These are phyloP conservation scores for Stephanodiscus triporus DNA, from an alignment of 108 stramenopile genomes.

Conservation along the genomic window DNA sequence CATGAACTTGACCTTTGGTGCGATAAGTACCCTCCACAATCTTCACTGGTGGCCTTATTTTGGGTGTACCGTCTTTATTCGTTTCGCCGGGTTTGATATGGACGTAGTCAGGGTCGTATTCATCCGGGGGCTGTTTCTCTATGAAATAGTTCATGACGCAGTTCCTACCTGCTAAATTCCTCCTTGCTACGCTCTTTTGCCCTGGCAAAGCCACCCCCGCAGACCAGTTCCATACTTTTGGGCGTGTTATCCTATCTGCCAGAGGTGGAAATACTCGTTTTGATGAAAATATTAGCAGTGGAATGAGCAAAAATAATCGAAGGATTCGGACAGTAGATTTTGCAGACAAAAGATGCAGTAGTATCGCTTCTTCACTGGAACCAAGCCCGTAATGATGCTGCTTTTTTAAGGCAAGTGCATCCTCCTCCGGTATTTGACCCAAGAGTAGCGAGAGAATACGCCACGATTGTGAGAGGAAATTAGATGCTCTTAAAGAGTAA, in stretches of 20 bases:
- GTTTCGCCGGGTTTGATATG: conserved; percentile 42
- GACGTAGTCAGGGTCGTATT: conserved; percentile 60
- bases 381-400: neutral
- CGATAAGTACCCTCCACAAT: conserved; percentile 58
- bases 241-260: conserved; percentile 31
- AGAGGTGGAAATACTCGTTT: conserved; percentile 22
- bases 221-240: conserved; percentile 38
- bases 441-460: conserved; percentile 30
- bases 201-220: conserved; percentile 34
- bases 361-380: conserved; percentile 30
- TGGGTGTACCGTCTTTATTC: conserved; percentile 36
- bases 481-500: neutral
- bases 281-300: conserved; percentile 18
- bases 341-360: conserved; percentile 31
- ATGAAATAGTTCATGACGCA: conserved; percentile 68
- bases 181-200: neutral
- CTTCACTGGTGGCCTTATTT: conserved; percentile 17
- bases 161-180: conserved; percentile 49
- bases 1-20: conserved; percentile 59
- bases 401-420: conserved; percentile 14
- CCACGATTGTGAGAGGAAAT: conserved; percentile 13
- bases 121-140: conserved; percentile 58
- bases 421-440: conserved; percentile 28
- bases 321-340: conserved; percentile 38
- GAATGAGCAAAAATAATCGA: conserved; percentile 33